Percentiles rank a stretch among this genome's conserved stretches.
Evolutionary conservation across 257 asterid species (phyloP).

Genomic region (Anisodus tanguticus): DNA sequence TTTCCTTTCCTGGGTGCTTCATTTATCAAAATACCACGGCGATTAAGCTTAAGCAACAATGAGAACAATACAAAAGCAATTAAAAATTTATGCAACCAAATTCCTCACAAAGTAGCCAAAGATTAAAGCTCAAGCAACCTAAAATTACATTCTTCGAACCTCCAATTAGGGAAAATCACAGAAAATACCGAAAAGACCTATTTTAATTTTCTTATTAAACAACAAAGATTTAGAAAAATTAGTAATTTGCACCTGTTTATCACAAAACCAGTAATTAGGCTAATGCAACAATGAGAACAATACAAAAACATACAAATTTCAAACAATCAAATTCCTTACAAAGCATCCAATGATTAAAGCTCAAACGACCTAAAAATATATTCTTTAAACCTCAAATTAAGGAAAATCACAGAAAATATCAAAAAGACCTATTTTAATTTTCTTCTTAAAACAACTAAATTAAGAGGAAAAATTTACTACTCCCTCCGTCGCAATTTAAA

Average conservation of each 20-base stretch:
- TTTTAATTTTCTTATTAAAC: neutral
- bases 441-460: neutral
- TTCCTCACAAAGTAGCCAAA: neutral
- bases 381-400: neutral
- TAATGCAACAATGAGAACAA: conserved; percentile 6
- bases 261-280: neutral
- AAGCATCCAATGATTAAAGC: neutral
- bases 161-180: neutral
- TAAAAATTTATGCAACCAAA: neutral
- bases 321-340: neutral
- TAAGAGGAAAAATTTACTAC: no score
- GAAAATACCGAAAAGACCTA: neutral
- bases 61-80: neutral
- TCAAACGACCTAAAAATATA: neutral
- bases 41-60: conserved; percentile 10
- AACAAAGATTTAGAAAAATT: neutral
- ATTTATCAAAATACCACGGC: neutral
- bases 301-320: neutral
- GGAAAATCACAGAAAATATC: neutral
- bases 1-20: neutral
- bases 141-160: neutral
- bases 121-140: conserved; percentile 1
- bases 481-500: no score
- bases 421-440: neutral
- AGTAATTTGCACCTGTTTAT: conserved; percentile 57